A percentile compares a stretch with the other conserved stretches of the same genome.
phyloP scores from a whole-genome alignment of 345 rosid species.

The Mangifera indica region DNA sequence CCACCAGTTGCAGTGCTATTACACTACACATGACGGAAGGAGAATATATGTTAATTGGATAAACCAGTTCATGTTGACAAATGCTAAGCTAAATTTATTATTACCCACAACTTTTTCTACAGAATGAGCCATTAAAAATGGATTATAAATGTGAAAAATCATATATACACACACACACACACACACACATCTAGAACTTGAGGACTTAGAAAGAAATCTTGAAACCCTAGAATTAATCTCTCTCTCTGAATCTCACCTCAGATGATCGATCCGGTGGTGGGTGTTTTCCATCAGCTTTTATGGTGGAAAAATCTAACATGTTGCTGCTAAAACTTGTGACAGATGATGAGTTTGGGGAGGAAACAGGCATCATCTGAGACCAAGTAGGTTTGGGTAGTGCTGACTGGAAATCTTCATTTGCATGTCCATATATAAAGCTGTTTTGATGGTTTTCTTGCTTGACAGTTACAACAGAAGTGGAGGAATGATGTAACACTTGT shows the following conservation, averaged over 20 bases:
- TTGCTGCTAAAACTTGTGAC: constrained; percentile 57
- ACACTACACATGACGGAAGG: constrained; percentile 40
- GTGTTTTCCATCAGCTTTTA: constrained; percentile 53
- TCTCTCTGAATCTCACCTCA: constrained; percentile 45
- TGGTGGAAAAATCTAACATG: constrained; percentile 71
- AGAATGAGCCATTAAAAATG: not conserved
- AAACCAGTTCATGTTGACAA: not conserved
- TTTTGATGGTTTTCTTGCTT: constrained; percentile 65
- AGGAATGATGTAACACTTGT: constrained; percentile 51
- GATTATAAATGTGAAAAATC: not conserved
- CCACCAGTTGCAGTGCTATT: constrained; percentile 76
- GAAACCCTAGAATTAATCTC: constrained; percentile 16
- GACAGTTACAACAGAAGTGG: constrained; percentile 43
- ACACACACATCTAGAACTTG: not conserved
- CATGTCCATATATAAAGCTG: constrained; percentile 46
- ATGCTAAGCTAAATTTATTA: not conserved
- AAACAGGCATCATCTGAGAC: constrained; percentile 51
- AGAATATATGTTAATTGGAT: not conserved
- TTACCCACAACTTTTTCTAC: not conserved
- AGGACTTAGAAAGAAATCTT: constrained; percentile 4
- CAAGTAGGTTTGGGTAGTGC: constrained; percentile 36
- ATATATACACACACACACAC: too few species aligned
- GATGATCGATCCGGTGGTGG: constrained; percentile 68
- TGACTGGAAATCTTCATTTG: constrained; percentile 36
- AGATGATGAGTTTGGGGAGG: constrained; percentile 61